phyloP scores from a whole-genome alignment of 2,329 filamentous ascomycete genomes.

The Colletotrichum sp. region DNA sequence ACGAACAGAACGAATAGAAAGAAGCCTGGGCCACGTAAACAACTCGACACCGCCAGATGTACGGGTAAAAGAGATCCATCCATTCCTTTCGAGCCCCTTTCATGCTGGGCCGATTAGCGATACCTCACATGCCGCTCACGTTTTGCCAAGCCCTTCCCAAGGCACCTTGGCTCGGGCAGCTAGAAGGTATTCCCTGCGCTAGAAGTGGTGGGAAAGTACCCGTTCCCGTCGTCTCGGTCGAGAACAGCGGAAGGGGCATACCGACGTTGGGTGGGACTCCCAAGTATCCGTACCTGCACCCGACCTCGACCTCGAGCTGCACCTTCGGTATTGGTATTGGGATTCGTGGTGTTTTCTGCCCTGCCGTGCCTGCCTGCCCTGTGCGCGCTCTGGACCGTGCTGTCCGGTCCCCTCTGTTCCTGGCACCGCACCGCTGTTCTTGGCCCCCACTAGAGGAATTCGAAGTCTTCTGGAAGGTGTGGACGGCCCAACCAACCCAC shows the following conservation, averaged over 20 bases:
- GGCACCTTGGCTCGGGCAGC: background rate
- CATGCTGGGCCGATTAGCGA: background rate
- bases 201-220: background rate
- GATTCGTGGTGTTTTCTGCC: background rate
- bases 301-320: too few species aligned
- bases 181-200: background rate
- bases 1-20: background rate
- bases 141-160: background rate
- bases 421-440: background rate
- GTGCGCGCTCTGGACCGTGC: background rate
- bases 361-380: background rate
- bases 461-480: conserved; percentile 20
- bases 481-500: background rate
- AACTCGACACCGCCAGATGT: background rate
- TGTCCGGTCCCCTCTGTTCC: background rate
- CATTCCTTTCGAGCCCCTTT: background rate
- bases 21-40: background rate
- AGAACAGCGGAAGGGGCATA: background rate
- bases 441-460: background rate
- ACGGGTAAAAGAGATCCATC: background rate
- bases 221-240: background rate
- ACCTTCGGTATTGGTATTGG: background rate
- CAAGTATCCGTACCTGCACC: background rate
- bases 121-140: conserved; percentile 1
- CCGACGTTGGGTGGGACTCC: background rate